phyloP scores from a whole-genome alignment of 192 early-diverging fungal species.

The Mortierella alpina region DNA sequence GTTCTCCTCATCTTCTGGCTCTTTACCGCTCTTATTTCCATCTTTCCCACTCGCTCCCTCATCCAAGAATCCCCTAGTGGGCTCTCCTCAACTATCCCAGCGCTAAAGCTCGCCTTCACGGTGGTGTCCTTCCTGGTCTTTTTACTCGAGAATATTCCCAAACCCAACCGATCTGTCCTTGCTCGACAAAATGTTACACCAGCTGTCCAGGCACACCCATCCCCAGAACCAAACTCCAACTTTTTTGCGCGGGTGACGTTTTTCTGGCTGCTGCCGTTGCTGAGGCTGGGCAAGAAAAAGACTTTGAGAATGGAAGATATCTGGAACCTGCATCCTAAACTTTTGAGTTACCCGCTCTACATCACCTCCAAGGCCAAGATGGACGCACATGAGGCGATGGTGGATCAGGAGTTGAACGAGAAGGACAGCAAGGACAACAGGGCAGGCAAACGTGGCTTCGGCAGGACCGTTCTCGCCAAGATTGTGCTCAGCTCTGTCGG shows the following conservation, averaged over 20 bases:
- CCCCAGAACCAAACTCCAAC: conserved; percentile 30
- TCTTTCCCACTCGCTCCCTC: conserved; percentile 54
- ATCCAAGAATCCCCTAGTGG: conserved; percentile 13
- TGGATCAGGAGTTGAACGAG: not conserved
- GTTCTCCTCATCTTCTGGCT: conserved; percentile 67
- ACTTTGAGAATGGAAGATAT: conserved; percentile 42
- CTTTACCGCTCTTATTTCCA: conserved; percentile 23
- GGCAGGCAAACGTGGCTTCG: too few relatives aligned
- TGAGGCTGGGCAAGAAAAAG: conserved; percentile 31
- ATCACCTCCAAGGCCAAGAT: conserved; percentile 29
- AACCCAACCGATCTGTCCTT: conserved; percentile 42
- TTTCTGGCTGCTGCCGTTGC: conserved; percentile 49
- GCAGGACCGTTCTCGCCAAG: too few relatives aligned
- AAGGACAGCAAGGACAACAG: not conserved
- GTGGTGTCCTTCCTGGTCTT: conserved; percentile 47
- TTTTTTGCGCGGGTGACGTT: conserved; percentile 46
- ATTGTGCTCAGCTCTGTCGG: conserved; percentile 22
- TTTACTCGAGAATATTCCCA: conserved; percentile 53
- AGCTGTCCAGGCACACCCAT: conserved; percentile 15
- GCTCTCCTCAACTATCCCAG: conserved; percentile 23
- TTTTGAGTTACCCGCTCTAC: conserved; percentile 36
- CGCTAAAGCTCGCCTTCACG: conserved; percentile 29
- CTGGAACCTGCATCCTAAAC: conserved; percentile 29
- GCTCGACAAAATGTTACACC: conserved; percentile 1
- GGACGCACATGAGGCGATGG: conserved; percentile 25